These are phyloP conservation scores for Dittrichia graveolens DNA, from an alignment of 129 eudicot species.

Conservation along the genomic window DNA sequence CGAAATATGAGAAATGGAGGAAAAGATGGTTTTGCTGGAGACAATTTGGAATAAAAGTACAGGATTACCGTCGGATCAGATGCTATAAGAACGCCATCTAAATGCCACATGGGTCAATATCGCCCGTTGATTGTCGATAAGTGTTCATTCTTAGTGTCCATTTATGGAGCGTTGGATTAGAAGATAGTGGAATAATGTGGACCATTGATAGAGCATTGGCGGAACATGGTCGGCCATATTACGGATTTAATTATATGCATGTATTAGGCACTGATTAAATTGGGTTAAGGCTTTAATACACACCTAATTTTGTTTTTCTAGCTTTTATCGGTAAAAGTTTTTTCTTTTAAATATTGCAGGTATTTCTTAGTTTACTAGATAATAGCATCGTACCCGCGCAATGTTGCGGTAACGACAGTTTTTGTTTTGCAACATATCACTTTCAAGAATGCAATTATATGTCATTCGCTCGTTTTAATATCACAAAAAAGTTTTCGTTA, in stretches of 20 bases:
- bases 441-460: no score
- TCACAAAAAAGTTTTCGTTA: no score
- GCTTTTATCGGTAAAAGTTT: no score
- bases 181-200: conserved; percentile 40
- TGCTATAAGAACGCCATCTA: conserved; percentile 43
- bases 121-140: conserved; percentile 56
- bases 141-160: conserved; percentile 19
- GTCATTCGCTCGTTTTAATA: no score
- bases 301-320: conserved; percentile 1
- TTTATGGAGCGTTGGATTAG: conserved; percentile 39
- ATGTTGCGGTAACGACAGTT: no score
- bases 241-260: conserved; percentile 9
- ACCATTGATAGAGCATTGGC: conserved; percentile 34
- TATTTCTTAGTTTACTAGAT: no score
- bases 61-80: conserved; percentile 65
- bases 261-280: conserved; percentile 10
- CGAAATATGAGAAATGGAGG: not conserved
- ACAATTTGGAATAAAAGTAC: conserved; percentile 33
- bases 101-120: conserved; percentile 47
- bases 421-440: no score
- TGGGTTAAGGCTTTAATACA: not conserved
- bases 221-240: conserved; percentile 44
- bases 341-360: no score
- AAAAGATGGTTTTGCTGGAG: not conserved
- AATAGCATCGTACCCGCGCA: no score